Conservation (phyloP, 2,329 filamentous ascomycete genomes). For the Aureobasidium sp. region DNA sequence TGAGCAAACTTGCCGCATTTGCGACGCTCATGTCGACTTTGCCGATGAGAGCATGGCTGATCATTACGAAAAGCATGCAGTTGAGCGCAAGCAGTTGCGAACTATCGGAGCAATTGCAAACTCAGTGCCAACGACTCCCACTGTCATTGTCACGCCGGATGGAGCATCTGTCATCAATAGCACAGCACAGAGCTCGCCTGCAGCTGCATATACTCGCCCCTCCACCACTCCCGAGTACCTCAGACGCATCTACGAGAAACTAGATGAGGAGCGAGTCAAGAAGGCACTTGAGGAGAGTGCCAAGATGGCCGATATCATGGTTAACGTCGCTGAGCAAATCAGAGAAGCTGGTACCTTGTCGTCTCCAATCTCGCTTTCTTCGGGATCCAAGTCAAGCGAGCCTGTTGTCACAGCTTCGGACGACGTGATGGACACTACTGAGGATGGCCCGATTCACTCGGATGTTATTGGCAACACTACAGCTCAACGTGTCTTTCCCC, state of each 20-base stretch:
- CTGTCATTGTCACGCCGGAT: not conserved
- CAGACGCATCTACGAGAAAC: not conserved
- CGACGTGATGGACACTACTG: not conserved
- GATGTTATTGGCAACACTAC: not conserved
- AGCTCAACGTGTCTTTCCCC: not conserved
- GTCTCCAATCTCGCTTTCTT: not conserved
- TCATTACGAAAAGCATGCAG: not conserved
- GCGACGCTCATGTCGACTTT: not conserved
- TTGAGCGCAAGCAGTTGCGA: not conserved
- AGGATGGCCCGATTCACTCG: not conserved
- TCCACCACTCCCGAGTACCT: not conserved
- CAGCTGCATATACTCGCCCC: too few relatives aligned
- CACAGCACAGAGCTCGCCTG: not conserved
- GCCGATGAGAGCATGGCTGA: not conserved
- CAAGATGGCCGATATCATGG: too few relatives aligned
- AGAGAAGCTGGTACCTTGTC: not conserved
- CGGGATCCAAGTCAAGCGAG: not conserved
- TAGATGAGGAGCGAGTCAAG: not conserved
- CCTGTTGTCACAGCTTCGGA: not conserved
- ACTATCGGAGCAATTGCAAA: not conserved
- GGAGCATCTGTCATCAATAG: not conserved
- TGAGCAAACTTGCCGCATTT: conserved; percentile 5
- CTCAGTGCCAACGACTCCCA: not conserved
- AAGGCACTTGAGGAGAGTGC: not conserved
- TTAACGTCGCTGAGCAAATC: not conserved